Evolutionary conservation across 2,329 filamentous ascomycete genomes (phyloP).

Genomic region (Ceratocystis variospora): DNA sequence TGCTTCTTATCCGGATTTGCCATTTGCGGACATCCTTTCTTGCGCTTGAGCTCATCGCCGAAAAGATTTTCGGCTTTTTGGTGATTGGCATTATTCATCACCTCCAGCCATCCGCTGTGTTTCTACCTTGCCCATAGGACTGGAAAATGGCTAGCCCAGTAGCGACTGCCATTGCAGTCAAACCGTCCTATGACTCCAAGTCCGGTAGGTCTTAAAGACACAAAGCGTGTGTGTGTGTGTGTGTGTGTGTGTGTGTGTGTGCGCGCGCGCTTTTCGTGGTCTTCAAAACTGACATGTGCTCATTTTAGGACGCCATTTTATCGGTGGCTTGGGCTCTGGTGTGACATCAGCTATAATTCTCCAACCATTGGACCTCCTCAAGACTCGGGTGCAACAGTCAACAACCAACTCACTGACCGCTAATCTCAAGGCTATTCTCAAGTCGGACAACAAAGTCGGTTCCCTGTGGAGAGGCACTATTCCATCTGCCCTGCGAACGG

Average conservation of each 20-base stretch:
- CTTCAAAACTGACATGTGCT: not conserved
- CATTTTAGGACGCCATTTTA: conserved; percentile 62
- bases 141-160: conserved; percentile 5
- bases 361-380: conserved; percentile 89
- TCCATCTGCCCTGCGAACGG: conserved; percentile 84
- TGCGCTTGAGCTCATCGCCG: not conserved
- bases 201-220: conserved; percentile 8
- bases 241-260: too few species aligned
- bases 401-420: conserved; percentile 52
- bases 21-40: not conserved
- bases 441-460: conserved; percentile 49
- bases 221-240: not conserved
- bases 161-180: conserved; percentile 2
- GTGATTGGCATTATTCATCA: not conserved
- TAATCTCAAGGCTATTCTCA: conserved; percentile 43
- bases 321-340: conserved; percentile 76
- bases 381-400: conserved; percentile 89
- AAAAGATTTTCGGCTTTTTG: not conserved
- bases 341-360: conserved; percentile 78
- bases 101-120: not conserved
- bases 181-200: conserved; percentile 16
- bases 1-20: not conserved
- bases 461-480: conserved; percentile 85
- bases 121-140: not conserved
- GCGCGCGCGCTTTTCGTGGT: not conserved